Evolutionary conservation across 1,139 yeast genomes (phyloP), one percentile per base, ranked within the genome.

Genomic region (Magnusiomyces tetraspermus): DNA sequence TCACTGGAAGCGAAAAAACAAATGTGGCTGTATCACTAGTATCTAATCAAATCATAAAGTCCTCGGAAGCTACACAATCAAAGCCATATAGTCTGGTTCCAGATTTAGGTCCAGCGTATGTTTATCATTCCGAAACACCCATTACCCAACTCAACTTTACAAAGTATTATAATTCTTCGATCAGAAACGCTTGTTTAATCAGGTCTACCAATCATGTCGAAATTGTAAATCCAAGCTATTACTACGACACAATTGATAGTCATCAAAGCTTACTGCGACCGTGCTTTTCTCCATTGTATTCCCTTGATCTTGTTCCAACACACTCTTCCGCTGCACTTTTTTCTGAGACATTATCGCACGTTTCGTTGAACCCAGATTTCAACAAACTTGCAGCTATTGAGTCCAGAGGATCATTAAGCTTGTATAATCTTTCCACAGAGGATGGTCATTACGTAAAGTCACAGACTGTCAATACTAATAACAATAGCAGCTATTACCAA

Each of bases 71-170:
- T 19, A n/a, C n/a, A 19, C 28, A n/a, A 45, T 31, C 24, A 2
- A 15, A 17, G 15, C 6, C 37, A 28, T 5, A 45, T 2, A 2
- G 11, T 15, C 17, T 31, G 17, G 38, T 45, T 45, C 38, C 38
- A 21, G 40, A 45, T 31, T 23, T 33, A 15, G 28, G 48, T 6
- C 40, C 38, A 19, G 37, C 48, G 4, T 45, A 45, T 19, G 5
- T 45, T 31, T 45, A 45, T 22, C 48, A 45, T 30, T 31, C 48
- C 11, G 31, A 45, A 22, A 45, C 38, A 2, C 40, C 48, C 5
- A 30, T 31, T 19, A 31, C 21, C 19, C 48, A 45, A 33, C 17
- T 45, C 22, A 31, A 33, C 15, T 30, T 31, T 13, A 21, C 8
- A 45, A 19, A 30, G 22, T 21, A 8, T 43, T 17, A 11, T 13